Conservation (phyloP, 2,329 filamentous ascomycete genomes). For the Ascochyta viciae-villosae region DNA sequence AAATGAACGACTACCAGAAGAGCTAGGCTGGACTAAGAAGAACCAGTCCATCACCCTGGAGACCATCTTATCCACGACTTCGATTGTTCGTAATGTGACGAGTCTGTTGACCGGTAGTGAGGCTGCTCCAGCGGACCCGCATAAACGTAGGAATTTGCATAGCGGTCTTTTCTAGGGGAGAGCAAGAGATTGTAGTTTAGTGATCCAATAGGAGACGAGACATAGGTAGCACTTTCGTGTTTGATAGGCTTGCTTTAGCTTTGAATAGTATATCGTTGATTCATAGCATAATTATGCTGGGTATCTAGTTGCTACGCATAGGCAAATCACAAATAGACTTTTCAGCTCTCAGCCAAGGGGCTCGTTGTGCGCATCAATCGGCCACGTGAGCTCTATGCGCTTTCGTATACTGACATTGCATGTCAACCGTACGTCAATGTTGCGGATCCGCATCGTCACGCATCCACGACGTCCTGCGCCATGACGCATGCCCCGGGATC, state of each 20-base stretch:
- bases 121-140: slow-evolving; percentile 2
- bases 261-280: no score
- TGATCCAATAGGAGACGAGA: no score
- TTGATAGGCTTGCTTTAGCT: no score
- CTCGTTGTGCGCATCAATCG: neutral
- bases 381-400: neutral
- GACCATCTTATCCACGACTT: slow-evolving; percentile 16
- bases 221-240: no score
- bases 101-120: slow-evolving; percentile 11
- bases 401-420: neutral
- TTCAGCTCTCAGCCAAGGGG: neutral
- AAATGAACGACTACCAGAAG: slow-evolving; percentile 52
- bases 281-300: neutral
- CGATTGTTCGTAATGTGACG: slow-evolving; percentile 20
- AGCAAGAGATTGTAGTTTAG: neutral
- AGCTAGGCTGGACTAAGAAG: slow-evolving; percentile 51
- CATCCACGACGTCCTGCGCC: slow-evolving; percentile 8
- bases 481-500: slow-evolving; percentile 4
- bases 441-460: slow-evolving; percentile 9
- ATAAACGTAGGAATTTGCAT: slow-evolving; percentile 15
- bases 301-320: neutral
- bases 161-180: neutral
- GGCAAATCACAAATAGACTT: neutral
- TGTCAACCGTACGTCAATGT: neutral
- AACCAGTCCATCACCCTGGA: slow-evolving; percentile 17